Evolutionary conservation across 192 early-diverging fungal species (phyloP).

Genomic region (Paraglomus brasilianum): DNA sequence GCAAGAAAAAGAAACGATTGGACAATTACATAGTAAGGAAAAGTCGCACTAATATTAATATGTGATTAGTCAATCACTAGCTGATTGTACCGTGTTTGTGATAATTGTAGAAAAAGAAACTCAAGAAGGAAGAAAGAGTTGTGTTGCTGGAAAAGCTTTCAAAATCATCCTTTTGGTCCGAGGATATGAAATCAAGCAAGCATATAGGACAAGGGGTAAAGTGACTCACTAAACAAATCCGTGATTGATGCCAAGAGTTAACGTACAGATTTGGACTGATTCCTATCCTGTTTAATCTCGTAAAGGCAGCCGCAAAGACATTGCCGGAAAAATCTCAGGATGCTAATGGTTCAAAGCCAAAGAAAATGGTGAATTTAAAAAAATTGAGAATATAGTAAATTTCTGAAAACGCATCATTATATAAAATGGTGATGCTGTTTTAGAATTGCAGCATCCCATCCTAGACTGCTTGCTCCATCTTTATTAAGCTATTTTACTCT

Average conservation of each 20-base stretch:
- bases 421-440: conserved; percentile 22
- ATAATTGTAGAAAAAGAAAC: conserved; percentile 64
- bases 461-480: too few species aligned
- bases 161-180: conserved; percentile 68
- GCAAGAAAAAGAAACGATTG: conserved; percentile 73
- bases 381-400: conserved; percentile 32
- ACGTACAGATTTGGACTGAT: too few species aligned
- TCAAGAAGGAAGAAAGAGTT: conserved; percentile 76
- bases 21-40: conserved; percentile 73
- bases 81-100: conserved; percentile 9
- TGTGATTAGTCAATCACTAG: not conserved
- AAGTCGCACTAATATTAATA: not conserved
- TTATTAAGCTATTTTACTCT: too few species aligned
- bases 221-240: too few species aligned
- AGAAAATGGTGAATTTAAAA: conserved; percentile 46
- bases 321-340: conserved; percentile 53
- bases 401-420: conserved; percentile 34
- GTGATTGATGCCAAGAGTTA: too few species aligned
- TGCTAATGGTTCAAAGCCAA: conserved; percentile 56
- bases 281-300: too few species aligned
- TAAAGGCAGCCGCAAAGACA: too few species aligned
- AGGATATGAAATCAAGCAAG: conserved; percentile 67
- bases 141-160: conserved; percentile 62
- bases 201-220: conserved; percentile 56
- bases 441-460: too few species aligned